A percentile compares a stretch with the other conserved stretches of the same genome.
Conservation (phyloP, 352 stramenopile species). For the Proteromonas lacertae region DNA sequence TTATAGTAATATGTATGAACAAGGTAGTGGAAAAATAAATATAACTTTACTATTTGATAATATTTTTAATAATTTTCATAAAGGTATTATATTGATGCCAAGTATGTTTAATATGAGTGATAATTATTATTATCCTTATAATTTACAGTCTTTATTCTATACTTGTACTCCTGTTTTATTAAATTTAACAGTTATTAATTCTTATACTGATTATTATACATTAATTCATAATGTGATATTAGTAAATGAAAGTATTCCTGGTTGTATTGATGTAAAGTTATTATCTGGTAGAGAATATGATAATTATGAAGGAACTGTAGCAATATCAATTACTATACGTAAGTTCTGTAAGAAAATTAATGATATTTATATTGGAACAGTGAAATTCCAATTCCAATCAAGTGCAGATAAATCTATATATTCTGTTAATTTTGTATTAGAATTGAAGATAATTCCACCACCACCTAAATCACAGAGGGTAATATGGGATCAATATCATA, state of each 20-base stretch:
- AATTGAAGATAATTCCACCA: conserved; percentile 1
- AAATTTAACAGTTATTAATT: not conserved
- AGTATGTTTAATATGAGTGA: not conserved
- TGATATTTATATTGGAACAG: not conserved
- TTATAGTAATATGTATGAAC: not conserved
- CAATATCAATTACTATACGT: not conserved
- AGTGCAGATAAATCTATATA: not conserved
- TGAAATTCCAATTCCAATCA: not conserved
- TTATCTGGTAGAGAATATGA: not conserved
- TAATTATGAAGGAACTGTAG: not conserved
- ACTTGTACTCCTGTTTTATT: not conserved
- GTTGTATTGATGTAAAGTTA: not conserved
- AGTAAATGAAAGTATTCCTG: not conserved
- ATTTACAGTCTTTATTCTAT: not conserved
- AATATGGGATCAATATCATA: conserved; percentile 46
- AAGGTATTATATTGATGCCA: not conserved
- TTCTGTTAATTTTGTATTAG: not conserved
- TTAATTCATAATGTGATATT: not conserved
- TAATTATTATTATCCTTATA: not conserved
- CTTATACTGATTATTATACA: not conserved
- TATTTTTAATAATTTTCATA: not conserved
- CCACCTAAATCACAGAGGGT: conserved; percentile 9
- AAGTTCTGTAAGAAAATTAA: not conserved
- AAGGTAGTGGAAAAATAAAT: not conserved
- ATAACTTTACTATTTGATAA: not conserved